A percentile compares a stretch with the other conserved stretches of the same genome.
Evolutionary conservation across 495 filamentous ascomycete species (phyloP).

Genomic region (Penicillium fimorum): DNA sequence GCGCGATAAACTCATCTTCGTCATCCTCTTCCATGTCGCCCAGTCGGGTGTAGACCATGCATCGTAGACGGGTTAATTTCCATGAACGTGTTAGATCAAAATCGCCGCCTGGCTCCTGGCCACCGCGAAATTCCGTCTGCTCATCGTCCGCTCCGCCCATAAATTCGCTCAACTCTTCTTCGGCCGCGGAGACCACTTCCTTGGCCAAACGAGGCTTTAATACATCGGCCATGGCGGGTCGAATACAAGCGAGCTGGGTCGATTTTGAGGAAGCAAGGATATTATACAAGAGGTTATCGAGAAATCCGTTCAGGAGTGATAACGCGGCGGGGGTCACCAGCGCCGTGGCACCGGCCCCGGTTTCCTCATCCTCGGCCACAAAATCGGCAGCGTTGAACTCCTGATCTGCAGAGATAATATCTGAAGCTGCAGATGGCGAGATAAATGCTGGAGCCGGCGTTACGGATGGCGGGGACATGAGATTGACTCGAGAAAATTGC

Average conservation of each 20-base stretch:
- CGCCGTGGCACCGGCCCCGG: slow-evolving; percentile 55
- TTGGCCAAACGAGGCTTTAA: slow-evolving; percentile 84
- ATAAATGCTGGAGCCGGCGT: slow-evolving; percentile 85
- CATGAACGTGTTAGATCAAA: slow-evolving; percentile 88
- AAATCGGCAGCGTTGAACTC: slow-evolving; percentile 67
- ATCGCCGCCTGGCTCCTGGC: slow-evolving; percentile 51
- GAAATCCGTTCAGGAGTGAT: slow-evolving; percentile 81
- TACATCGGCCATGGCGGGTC: slow-evolving; percentile 82
- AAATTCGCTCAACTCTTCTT: slow-evolving; percentile 88
- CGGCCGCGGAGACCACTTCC: slow-evolving; percentile 82
- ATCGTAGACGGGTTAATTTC: slow-evolving; percentile 86
- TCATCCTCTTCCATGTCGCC: slow-evolving; percentile 98
- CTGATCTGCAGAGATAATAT: slow-evolving; percentile 87
- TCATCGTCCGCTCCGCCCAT: slow-evolving; percentile 74
- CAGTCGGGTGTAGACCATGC: slow-evolving; percentile 96
- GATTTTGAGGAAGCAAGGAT: slow-evolving; percentile 78
- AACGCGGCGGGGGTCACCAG: slow-evolving; percentile 74
- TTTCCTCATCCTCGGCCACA: slow-evolving; percentile 61
- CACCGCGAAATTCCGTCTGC: slow-evolving; percentile 56
- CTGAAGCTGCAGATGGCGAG: slow-evolving; percentile 81
- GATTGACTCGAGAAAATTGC: slow-evolving; percentile 39
- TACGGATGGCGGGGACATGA: slow-evolving; percentile 65
- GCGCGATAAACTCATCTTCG: slow-evolving; percentile 78
- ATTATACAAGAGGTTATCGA: slow-evolving; percentile 90
- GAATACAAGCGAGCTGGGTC: slow-evolving; percentile 72